A percentile compares a stretch with the other conserved stretches of the same genome.
phyloP scores from a whole-genome alignment of 1,284 basidiomycete genomes.

The Ceratobasidium sp. region DNA sequence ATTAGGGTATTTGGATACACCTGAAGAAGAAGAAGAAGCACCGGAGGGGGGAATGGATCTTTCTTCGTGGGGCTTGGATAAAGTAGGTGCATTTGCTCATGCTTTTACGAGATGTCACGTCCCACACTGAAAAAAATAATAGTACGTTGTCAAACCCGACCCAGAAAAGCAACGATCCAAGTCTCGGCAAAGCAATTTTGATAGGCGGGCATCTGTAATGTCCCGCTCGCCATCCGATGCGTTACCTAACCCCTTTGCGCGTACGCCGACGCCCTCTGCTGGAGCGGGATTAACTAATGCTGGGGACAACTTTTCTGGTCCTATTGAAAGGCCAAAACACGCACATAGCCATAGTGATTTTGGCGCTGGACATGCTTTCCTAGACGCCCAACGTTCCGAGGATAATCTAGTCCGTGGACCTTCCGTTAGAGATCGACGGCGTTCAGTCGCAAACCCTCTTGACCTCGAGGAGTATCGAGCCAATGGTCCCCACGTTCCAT shows the following conservation, averaged over 20 bases:
- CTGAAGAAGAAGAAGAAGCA: constrained; percentile 49
- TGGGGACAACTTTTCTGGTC: constrained; percentile 7
- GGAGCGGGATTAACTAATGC: constrained; percentile 16
- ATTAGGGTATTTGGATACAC: constrained; percentile 21
- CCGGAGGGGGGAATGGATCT: constrained; percentile 68
- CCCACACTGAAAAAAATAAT: constrained; percentile 14
- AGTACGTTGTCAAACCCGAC: constrained; percentile 37
- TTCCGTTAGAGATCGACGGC: constrained; percentile 25
- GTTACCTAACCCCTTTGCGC: constrained; percentile 48
- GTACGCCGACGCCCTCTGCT: constrained; percentile 22
- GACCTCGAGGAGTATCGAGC: constrained; percentile 30
- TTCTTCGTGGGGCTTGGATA: constrained; percentile 80
- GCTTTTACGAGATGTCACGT: background rate
- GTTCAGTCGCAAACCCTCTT: constrained; percentile 28
- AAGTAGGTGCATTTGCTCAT: constrained; percentile 43
- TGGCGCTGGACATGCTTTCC: constrained; percentile 56
- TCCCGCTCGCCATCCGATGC: constrained; percentile 47
- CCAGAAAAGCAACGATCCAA: constrained; percentile 12
- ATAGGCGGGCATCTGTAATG: constrained; percentile 18
- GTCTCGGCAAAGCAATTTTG: constrained; percentile 16
- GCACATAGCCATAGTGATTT: constrained; percentile 33
- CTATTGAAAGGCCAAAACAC: constrained; percentile 11
- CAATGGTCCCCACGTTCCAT: constrained; percentile 29
- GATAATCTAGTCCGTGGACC: constrained; percentile 6
- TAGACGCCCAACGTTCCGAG: constrained; percentile 50